phyloP scores from a whole-genome alignment of 257 asterid species.

The Jasminum sambac region DNA sequence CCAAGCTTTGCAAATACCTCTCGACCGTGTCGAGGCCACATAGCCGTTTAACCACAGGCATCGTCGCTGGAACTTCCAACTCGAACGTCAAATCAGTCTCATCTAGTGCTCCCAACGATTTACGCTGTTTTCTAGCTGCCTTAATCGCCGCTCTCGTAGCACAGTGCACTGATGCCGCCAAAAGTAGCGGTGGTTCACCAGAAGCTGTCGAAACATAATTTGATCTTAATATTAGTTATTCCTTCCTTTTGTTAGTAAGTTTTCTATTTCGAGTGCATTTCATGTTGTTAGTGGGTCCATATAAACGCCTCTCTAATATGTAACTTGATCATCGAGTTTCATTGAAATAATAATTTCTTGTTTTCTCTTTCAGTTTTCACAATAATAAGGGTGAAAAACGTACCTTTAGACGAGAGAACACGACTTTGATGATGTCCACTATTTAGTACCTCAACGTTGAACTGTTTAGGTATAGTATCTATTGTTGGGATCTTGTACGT shows the following conservation, averaged over 20 bases:
- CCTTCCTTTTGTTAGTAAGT: neutral
- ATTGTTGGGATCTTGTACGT: conserved; percentile 77
- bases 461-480: conserved; percentile 63
- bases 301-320: no score
- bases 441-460: conserved; percentile 64
- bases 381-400: neutral
- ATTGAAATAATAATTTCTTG: no score
- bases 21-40: conserved; percentile 62
- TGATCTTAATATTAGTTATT: neutral
- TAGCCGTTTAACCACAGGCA: conserved; percentile 69
- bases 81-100: conserved; percentile 44
- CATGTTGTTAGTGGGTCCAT: no score
- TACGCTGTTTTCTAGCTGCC: conserved; percentile 62
- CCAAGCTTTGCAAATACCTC: conserved; percentile 40
- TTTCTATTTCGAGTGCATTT: no score
- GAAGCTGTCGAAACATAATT: conserved; percentile 47
- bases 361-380: no score
- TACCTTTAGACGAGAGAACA: conserved; percentile 82
- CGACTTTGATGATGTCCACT: conserved; percentile 65
- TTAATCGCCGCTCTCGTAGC: conserved; percentile 74
- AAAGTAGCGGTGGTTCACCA: conserved; percentile 77
- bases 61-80: conserved; percentile 62
- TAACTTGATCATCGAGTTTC: no score
- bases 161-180: conserved; percentile 77
- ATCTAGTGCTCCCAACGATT: conserved; percentile 49